These are phyloP conservation scores for Jamesozyma rosinii DNA, from an alignment of 805 yeast genomes.

Conservation along the genomic window DNA sequence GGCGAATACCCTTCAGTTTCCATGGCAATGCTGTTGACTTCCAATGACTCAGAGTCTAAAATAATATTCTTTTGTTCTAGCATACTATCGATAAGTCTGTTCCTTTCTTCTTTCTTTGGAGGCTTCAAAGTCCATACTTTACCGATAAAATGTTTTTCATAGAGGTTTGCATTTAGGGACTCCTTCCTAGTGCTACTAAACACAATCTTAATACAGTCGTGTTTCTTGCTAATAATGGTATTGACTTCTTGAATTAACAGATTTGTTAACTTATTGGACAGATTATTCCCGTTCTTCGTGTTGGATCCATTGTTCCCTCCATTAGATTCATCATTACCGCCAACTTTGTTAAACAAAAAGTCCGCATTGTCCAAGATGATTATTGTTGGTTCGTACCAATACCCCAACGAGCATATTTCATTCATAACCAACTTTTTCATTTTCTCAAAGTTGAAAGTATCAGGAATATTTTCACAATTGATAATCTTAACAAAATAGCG, in stretches of 20 bases:
- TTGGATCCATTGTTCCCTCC: slow-evolving; percentile 46
- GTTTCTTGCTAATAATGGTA: slow-evolving; percentile 25
- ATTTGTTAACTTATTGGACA: slow-evolving; percentile 59
- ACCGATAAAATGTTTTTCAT: slow-evolving; percentile 64
- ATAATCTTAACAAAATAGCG: slow-evolving; percentile 37
- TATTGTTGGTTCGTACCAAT: slow-evolving; percentile 73
- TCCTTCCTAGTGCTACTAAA: slow-evolving; percentile 59
- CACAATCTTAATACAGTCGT: slow-evolving; percentile 46
- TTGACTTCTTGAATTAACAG: slow-evolving; percentile 41
- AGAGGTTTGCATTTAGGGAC: slow-evolving; percentile 48
- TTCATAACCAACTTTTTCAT: slow-evolving; percentile 38
- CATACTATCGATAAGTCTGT: slow-evolving; percentile 37
- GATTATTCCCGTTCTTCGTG: slow-evolving; percentile 20
- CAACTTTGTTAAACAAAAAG: slow-evolving; percentile 42
- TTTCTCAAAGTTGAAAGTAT: slow-evolving; percentile 23
- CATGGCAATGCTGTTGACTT: slow-evolving; percentile 43
- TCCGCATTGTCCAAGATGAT: slow-evolving; percentile 74
- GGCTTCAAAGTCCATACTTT: slow-evolving; percentile 50
- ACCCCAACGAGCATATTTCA: slow-evolving; percentile 35
- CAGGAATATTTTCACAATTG: slow-evolving; percentile 42
- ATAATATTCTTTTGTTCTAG: slow-evolving; percentile 22
- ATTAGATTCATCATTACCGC: slow-evolving; percentile 25
- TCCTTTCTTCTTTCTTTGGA: slow-evolving; percentile 59
- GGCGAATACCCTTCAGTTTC: slow-evolving; percentile 90
- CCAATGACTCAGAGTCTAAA: slow-evolving; percentile 21